These are phyloP conservation scores for Vickermania ingenoplastis DNA, from an alignment of 208 protist species.

Conservation along the genomic window DNA sequence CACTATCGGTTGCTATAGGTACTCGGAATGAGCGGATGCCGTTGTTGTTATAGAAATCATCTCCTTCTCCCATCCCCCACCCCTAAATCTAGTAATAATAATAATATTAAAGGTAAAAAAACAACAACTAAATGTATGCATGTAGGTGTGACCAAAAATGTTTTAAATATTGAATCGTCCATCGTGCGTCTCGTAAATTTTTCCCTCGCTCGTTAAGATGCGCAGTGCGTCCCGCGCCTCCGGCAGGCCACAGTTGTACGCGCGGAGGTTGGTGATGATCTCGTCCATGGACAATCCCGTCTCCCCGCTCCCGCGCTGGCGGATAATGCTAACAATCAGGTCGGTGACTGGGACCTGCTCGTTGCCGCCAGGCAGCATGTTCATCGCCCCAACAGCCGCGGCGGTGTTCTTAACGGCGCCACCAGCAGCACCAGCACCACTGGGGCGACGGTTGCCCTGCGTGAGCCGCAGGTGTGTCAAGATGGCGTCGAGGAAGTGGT, in stretches of 20 bases:
- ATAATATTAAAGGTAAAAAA: constrained; percentile 11
- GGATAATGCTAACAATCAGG: constrained; percentile 62
- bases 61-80: too few species aligned
- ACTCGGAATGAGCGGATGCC: too few species aligned
- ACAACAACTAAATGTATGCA: constrained; percentile 2
- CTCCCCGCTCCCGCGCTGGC: constrained; percentile 34
- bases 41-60: too few species aligned
- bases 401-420: constrained; percentile 48
- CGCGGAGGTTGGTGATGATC: constrained; percentile 43
- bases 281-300: constrained; percentile 77
- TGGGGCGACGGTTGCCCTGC: constrained; percentile 38
- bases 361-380: constrained; percentile 60
- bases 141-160: neutral
- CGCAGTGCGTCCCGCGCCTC: constrained; percentile 68
- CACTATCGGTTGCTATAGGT: too few species aligned
- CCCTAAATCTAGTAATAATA: too few species aligned
- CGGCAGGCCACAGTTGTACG: constrained; percentile 48
- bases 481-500: constrained; percentile 80
- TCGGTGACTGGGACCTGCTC: constrained; percentile 67
- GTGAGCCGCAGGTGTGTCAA: constrained; percentile 82
- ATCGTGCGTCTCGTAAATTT: constrained; percentile 81
- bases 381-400: constrained; percentile 41
- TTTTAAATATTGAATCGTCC: constrained; percentile 70
- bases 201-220: constrained; percentile 58
- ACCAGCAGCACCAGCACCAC: constrained; percentile 5